Conservation (phyloP, 1,284 basidiomycete species). For the Ganoderma meredithae region DNA sequence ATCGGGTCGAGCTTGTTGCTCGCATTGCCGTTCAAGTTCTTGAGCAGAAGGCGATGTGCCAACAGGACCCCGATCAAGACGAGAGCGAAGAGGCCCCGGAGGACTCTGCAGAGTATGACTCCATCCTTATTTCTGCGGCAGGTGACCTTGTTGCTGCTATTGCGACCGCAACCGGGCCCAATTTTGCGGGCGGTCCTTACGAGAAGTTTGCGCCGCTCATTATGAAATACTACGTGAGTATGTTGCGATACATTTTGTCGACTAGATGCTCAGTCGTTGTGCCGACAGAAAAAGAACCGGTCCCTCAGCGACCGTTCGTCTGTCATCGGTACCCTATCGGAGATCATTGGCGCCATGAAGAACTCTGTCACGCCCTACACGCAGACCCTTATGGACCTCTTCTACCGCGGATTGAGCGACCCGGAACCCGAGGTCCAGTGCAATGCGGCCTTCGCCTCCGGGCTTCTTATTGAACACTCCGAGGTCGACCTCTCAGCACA, state of each 20-base stretch:
- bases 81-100: constrained; percentile 83
- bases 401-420: constrained; percentile 86
- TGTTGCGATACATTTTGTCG: background rate
- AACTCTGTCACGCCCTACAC: constrained; percentile 87
- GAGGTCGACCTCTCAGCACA: constrained; percentile 86
- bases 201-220: constrained; percentile 89
- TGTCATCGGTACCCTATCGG: constrained; percentile 93
- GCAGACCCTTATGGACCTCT: constrained; percentile 82
- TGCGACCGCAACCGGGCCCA: constrained; percentile 84
- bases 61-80: constrained; percentile 96
- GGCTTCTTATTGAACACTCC: constrained; percentile 92
- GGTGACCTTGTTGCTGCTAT: constrained; percentile 94
- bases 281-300: constrained; percentile 78
- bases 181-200: constrained; percentile 86
- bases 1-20: constrained; percentile 80
- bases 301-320: constrained; percentile 93
- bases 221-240: constrained; percentile 89
- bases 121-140: constrained; percentile 93
- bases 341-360: constrained; percentile 96
- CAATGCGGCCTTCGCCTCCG: constrained; percentile 95
- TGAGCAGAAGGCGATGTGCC: constrained; percentile 93
- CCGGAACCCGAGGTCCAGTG: constrained; percentile 92
- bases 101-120: constrained; percentile 96
- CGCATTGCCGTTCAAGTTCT: constrained; percentile 85
- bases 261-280: background rate